Conservation (phyloP, 2,329 filamentous ascomycete genomes). For the Aspergillus puulaauensis region DNA sequence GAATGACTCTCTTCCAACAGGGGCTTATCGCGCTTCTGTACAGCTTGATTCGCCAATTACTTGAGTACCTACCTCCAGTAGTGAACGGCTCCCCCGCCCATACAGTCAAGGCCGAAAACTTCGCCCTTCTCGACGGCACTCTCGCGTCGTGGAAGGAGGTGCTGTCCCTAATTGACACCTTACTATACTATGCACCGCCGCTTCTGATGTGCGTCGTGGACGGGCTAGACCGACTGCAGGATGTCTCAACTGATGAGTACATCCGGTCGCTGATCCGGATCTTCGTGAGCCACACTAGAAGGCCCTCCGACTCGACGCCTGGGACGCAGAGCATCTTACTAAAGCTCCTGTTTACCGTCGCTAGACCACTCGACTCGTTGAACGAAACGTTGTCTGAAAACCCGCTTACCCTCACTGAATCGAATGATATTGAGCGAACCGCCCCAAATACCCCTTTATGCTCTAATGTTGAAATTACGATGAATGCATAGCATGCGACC, state of each 20-base stretch:
- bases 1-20: constrained; percentile 27
- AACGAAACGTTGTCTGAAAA: constrained; percentile 35
- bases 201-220: constrained; percentile 39
- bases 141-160: constrained; percentile 37
- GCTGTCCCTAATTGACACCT: constrained; percentile 35
- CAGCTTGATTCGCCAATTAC: constrained; percentile 39
- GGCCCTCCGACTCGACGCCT: constrained; percentile 16
- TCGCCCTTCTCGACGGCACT: constrained; percentile 34
- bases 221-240: constrained; percentile 34
- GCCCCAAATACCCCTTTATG: constrained; percentile 24
- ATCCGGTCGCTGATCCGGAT: constrained; percentile 34
- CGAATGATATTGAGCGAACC: constrained; percentile 21
- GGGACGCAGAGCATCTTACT: constrained; percentile 29
- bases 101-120: constrained; percentile 36
- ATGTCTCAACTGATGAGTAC: constrained; percentile 32
- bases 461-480: constrained; percentile 29
- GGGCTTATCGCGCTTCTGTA: constrained; percentile 39
- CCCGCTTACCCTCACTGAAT: constrained; percentile 29
- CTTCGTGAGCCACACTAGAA: constrained; percentile 33
- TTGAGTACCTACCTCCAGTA: constrained; percentile 37
- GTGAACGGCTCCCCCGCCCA: constrained; percentile 35
- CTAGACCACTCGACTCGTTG: constrained; percentile 30
- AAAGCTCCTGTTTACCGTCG: constrained; percentile 38
- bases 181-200: constrained; percentile 36
- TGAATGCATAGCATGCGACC: constrained; percentile 28